phyloP scores from a whole-genome alignment of 2,329 filamentous ascomycete genomes.

The Didymellaceae sp. region DNA sequence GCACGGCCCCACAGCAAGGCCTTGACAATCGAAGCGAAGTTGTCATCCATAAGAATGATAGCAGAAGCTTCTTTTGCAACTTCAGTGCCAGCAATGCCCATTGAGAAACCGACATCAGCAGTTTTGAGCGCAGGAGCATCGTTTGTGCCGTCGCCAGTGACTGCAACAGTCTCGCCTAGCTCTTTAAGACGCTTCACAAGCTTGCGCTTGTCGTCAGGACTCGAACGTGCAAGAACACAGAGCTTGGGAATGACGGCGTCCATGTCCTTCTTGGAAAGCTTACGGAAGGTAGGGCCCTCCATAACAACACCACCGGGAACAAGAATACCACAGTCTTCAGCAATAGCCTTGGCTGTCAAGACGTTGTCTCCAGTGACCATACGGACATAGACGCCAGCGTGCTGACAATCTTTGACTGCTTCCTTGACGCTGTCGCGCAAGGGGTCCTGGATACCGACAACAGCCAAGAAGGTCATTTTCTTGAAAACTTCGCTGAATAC shows the following conservation, averaged over 20 bases:
- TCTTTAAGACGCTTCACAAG: conserved; percentile 69
- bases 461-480: conserved; percentile 74
- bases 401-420: conserved; percentile 74
- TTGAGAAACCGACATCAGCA: conserved; percentile 83
- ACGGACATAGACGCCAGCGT: conserved; percentile 78
- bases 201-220: conserved; percentile 72
- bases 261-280: conserved; percentile 67
- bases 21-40: conserved; percentile 86
- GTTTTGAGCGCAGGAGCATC: conserved; percentile 82
- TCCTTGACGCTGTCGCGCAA: conserved; percentile 76
- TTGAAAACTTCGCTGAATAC: conserved; percentile 72
- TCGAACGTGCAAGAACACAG: conserved; percentile 72
- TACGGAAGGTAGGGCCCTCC: conserved; percentile 80
- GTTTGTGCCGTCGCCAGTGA: conserved; percentile 84
- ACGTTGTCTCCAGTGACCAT: conserved; percentile 90
- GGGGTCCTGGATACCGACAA: conserved; percentile 84
- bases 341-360: conserved; percentile 79
- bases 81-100: conserved; percentile 84
- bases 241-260: conserved; percentile 65
- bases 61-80: conserved; percentile 85
- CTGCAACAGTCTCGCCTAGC: conserved; percentile 77
- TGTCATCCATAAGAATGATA: conserved; percentile 88
- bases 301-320: conserved; percentile 74
- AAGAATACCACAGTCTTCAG: conserved; percentile 78
- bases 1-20: conserved; percentile 76